Base-by-base conservation (phyloP, 805 yeast genomes). In the Blastobotrys chiropterorum region DNA sequence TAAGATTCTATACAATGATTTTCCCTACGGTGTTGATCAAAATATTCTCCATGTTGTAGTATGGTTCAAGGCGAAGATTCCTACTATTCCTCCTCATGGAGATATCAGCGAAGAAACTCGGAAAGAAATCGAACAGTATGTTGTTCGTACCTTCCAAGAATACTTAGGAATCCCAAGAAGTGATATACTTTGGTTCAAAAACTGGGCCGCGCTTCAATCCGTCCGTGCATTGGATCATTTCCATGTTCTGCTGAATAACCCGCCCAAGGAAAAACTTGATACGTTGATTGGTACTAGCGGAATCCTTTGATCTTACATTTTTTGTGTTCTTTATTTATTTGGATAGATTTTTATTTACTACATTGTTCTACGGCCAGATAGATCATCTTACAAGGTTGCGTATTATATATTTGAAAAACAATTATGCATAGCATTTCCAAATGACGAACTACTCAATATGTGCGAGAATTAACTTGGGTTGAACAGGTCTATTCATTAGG, bases 141-240 rank as follows among this genome's bases (percentile, higher is more conserved):
- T 81, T 11, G 53, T 62, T 7, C 60, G 61, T 44, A 72, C 75
- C 2, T 79, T 80, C 54, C 67, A 66, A n/a, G 60, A 66, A 11
- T 54, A 60, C 19, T 62, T 71, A 45, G 76, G 73, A 1, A 62
- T 77, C 38, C 49, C 61, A 2, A 53, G 66, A 40, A 68, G 70
- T 8, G 64, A 73, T 47, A 57, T 80, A 13, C 61, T 72, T 30
- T 80, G 85, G 85, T 80, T 81, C 62, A 76, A 77, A 51, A 80
- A 80, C 61, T 78, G 83, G 77, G 72, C 71, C 14, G 71, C 78
- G 22, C 62, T 81, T 38, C 84, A 80, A 62, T 75, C 81, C 56
- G 79, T 80, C 3, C 74, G 75, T 48, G 72, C 75, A 19, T 68
- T 80, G 41, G 81, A 81, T 58, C 85, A 80, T 60, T 72, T 80